Base-by-base conservation (phyloP, 495 filamentous ascomycete species). In the Neurospora sp. region DNA sequence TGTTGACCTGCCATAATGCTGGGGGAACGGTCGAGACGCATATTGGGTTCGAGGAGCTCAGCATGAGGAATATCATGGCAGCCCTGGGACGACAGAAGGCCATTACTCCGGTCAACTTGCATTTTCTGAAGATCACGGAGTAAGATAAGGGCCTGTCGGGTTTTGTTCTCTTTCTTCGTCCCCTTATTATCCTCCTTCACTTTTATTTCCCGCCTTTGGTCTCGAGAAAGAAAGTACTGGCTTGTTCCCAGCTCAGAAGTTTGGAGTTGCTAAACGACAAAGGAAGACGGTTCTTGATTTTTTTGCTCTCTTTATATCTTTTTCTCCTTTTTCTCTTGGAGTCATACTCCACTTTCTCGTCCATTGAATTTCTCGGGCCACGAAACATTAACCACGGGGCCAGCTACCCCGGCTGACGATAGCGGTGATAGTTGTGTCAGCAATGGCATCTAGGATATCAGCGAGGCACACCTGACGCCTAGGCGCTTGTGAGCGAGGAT, bases 1-100 rank as follows among this genome's bases (percentile, higher is more conserved):
- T 90, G 81, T 79, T 92, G 74, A 86, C 90, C 70, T 85, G 86
- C 24, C 91, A 93, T 79, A 93, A 92, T 78, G 92, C 91, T 9
- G 91, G 92, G 11, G 90, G 89, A 5, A 90, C 89, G 24, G 80
- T 93, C 40, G 91, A 93, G 81, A 90, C 89, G 71, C 89, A 92
- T 76, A 82, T 88, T 21, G 90, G 90, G 7, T 93, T 93, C 78
- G 92, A 94, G 84, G 84, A 87, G 77, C 75, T 93, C 78, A 88
- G 87, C 36, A 92, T 93, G 89, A 83, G 89, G 80, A 93, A 93
- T 81, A 88, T 93, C 39, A 80, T 90, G 76, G 85, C 84, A 2
- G 90, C 90, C 71, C 78, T 92, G 9, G 75, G 80, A 39, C 87
- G 84, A 4, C 80, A 83, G 66, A 81, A 86, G 75, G 84, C 90